A percentile compares a stretch with the other conserved stretches of the same genome.
phyloP scores from a whole-genome alignment of 2,329 filamentous ascomycete genomes.

The Onygenales sp. region DNA sequence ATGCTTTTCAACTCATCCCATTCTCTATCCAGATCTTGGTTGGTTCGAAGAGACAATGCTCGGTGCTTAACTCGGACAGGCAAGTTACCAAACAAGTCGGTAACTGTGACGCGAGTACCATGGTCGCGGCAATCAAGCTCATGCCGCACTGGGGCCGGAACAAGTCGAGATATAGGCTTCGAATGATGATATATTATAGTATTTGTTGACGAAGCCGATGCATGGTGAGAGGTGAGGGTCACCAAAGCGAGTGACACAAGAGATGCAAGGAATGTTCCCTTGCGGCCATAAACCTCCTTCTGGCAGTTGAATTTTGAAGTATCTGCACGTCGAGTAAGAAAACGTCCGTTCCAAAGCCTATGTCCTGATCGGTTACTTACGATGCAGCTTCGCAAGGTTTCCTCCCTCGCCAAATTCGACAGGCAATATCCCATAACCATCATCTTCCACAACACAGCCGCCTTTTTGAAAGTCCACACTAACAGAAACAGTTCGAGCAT shows the following conservation, averaged over 20 bases:
- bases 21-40: constrained; percentile 48
- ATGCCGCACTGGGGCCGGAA: constrained; percentile 51
- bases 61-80: constrained; percentile 82
- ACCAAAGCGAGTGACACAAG: constrained; percentile 67
- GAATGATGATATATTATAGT: constrained; percentile 63
- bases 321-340: constrained; percentile 39
- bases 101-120: constrained; percentile 67
- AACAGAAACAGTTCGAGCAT: constrained; percentile 58
- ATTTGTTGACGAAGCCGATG: constrained; percentile 41
- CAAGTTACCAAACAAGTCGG: constrained; percentile 80
- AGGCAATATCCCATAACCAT: constrained; percentile 68
- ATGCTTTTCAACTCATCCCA: constrained; percentile 55
- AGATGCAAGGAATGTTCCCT: constrained; percentile 69
- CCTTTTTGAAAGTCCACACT: constrained; percentile 66
- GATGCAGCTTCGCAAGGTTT: constrained; percentile 62
- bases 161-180: constrained; percentile 52
- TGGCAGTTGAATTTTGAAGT: constrained; percentile 60
- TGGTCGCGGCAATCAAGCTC: constrained; percentile 46
- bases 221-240: constrained; percentile 63
- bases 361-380: constrained; percentile 40
- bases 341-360: not conserved
- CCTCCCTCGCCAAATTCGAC: constrained; percentile 62
- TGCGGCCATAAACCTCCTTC: constrained; percentile 49
- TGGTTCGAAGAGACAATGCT: constrained; percentile 43
- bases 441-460: constrained; percentile 70